Evolutionary conservation across 352 stramenopile species (phyloP), one percentile per base, ranked within the genome.

Genomic region (Phytophthora sp.): DNA sequence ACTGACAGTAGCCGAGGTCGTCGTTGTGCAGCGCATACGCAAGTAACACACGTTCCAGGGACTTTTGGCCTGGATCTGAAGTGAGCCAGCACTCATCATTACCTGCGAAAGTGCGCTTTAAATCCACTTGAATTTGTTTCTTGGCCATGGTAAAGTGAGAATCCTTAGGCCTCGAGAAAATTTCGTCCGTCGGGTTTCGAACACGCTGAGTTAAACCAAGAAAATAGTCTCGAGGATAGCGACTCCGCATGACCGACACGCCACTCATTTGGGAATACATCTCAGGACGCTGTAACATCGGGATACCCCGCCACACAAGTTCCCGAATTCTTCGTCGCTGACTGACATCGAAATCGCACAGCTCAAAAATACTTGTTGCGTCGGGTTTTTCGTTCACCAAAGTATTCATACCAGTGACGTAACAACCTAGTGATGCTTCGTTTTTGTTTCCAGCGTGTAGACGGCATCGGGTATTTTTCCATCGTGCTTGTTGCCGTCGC

Each of bases 1-100:
- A 91, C 66, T 97, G 89, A 43, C 89, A 96, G 61, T 97, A 97
- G 12, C 90, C 90, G 5, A 97, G 69, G 18, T 50, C 52, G 20
- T 77, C 57, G 51, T 97, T 94, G 52, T 92, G 80, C 24, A 95
- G 37, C 0, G 89, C 88, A 45, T 94, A 97, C 11, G 87, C 76
- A 9, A 91, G 54, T 7, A 97, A 56, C 20, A 97, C 81, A 6
- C 87, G 70, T 41, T 82, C 73, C 27, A 97, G 66, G 20, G 78
- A 65, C 1, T 43, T 43, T 26, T 88, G 75, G 0, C 85, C 84
- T 0, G 67, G 58, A 0, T 27, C 11, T 5, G 72, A 76, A 35
- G 84, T 86, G 41, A 90, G 80, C 77, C 77, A 92, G 31, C 78
- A 87, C 20, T 61, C 38, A n/a, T 80, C 55, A 39, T 89, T 79